Evolutionary conservation across 2,329 filamentous ascomycete genomes (phyloP), one percentile per base, ranked within the genome.

Genomic region (Teratosphaeria viscida): DNA sequence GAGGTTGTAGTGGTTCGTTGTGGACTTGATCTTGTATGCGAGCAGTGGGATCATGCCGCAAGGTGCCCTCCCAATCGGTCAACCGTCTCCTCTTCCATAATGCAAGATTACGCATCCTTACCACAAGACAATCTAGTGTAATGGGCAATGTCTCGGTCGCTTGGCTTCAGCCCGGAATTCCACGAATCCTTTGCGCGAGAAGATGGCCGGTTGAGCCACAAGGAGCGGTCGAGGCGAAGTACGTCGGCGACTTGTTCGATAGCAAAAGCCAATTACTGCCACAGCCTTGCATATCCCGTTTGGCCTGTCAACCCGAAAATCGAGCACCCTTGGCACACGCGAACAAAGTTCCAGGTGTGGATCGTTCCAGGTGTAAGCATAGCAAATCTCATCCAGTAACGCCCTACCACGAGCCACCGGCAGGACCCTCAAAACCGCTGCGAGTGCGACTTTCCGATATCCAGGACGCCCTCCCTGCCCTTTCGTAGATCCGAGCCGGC

Each of bases 1-100:
- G 29, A 62, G 60, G 56, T 52, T 61, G 27, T 60, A 58, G 43
- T 19, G 16, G 43, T 26, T 16, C 5, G 6, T 49, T 23, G 43
- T 49, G 49, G 29, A 2, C 19, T 5, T 43, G 37, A 6, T 14
- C 4, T n/a, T 43, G 37, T 3, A n/a, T 5, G 29, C 29, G 37
- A 43, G 35, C 14, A 16, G 35, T 16, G 35, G 12, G 14, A 4
- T 16, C 16, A 14, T 43, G 10, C 12, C 16, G 12, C 5, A 14
- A 43, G 37, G 37, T 14, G 37, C 37, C 12, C 37, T 14, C 35
- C 35, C 2, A 3, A 16, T 39, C 12, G 5, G 29, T 32, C 29
- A 32, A 32, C 29, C 29, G 29, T 32, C 29, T 32, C 1, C 5
- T 32, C 52, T 19, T 54, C 26, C 52, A 34, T 23, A 5, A 10